Evolutionary conservation across 2,329 filamentous ascomycete genomes (phyloP).

Genomic region (Madurella mycetomatis): DNA sequence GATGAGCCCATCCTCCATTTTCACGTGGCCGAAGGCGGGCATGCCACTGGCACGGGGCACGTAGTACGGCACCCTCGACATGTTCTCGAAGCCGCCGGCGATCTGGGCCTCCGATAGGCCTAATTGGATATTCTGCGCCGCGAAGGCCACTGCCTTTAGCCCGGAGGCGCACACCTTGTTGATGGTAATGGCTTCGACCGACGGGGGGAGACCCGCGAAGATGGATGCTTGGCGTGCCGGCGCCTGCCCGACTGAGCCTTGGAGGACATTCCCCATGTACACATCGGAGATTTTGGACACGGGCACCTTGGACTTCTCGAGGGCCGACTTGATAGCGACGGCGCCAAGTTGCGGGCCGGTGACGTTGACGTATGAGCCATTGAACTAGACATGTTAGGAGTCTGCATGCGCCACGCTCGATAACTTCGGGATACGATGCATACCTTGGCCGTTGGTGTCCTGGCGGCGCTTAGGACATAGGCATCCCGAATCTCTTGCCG

Average conservation of each 20-base stretch:
- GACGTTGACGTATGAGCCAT: slow-evolving; percentile 80
- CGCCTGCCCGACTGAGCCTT: slow-evolving; percentile 78
- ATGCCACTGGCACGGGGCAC: slow-evolving; percentile 74
- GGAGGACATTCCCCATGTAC: slow-evolving; percentile 95
- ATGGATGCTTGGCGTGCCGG: slow-evolving; percentile 88
- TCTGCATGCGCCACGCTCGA: background rate
- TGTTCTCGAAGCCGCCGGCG: slow-evolving; percentile 97
- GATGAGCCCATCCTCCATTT: slow-evolving; percentile 85
- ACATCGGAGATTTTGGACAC: slow-evolving; percentile 79
- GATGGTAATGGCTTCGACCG: slow-evolving; percentile 82
- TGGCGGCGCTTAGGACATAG: slow-evolving; percentile 85
- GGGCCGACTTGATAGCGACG: slow-evolving; percentile 83
- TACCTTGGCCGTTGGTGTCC: slow-evolving; percentile 88
- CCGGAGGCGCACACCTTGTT: slow-evolving; percentile 99
- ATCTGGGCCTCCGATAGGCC: slow-evolving; percentile 84
- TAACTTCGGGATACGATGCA: background rate
- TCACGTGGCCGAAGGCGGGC: slow-evolving; percentile 80
- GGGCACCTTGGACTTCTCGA: slow-evolving; percentile 81
- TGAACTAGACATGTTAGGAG: slow-evolving; percentile 63
- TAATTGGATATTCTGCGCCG: slow-evolving; percentile 91
- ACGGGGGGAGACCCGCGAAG: slow-evolving; percentile 77
- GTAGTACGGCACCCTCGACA: slow-evolving; percentile 92
- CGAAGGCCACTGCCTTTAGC: slow-evolving; percentile 84
- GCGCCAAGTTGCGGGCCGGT: slow-evolving; percentile 85
- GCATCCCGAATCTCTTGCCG: slow-evolving; percentile 76